phyloP scores from a whole-genome alignment of 140 eudicot species.

The Bidens hawaiensis region DNA sequence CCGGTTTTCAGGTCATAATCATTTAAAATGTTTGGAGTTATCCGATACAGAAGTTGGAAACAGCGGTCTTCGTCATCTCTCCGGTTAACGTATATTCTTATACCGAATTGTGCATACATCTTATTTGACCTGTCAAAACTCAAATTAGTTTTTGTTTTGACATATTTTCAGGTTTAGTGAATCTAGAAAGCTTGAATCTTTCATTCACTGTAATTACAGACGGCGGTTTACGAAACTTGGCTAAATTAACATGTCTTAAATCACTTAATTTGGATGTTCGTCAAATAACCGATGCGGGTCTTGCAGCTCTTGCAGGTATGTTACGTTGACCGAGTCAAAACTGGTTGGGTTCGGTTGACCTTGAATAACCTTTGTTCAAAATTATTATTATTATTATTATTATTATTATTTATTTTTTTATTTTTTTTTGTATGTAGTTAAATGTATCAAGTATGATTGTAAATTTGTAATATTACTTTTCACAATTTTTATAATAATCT shows the following conservation, averaged over 20 bases:
- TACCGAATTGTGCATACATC: neutral
- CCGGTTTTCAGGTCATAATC: conserved; percentile 50
- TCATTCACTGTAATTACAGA: conserved; percentile 86
- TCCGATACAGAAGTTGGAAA: conserved; percentile 97
- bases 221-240: conserved; percentile 64
- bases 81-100: conserved; percentile 45
- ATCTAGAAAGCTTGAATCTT: conserved; percentile 82
- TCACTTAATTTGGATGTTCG: conserved; percentile 94
- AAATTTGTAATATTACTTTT: neutral
- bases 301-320: conserved; percentile 85
- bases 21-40: conserved; percentile 70
- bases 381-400: too few species aligned
- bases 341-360: neutral
- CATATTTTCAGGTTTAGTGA: conserved; percentile 56
- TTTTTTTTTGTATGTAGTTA: neutral
- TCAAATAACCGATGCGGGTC: conserved; percentile 91
- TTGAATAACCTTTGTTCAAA: neutral
- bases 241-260: conserved; percentile 64
- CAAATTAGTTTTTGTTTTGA: neutral
- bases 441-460: neutral
- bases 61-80: conserved; percentile 71
- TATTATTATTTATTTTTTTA: too few species aligned
- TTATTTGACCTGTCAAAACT: neutral
- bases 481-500: neutral
- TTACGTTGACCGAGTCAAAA: conserved; percentile 3